A percentile compares a stretch with the other conserved stretches of the same genome.
Conservation (phyloP, 345 rosid species). For the Citrus hindsii region DNA sequence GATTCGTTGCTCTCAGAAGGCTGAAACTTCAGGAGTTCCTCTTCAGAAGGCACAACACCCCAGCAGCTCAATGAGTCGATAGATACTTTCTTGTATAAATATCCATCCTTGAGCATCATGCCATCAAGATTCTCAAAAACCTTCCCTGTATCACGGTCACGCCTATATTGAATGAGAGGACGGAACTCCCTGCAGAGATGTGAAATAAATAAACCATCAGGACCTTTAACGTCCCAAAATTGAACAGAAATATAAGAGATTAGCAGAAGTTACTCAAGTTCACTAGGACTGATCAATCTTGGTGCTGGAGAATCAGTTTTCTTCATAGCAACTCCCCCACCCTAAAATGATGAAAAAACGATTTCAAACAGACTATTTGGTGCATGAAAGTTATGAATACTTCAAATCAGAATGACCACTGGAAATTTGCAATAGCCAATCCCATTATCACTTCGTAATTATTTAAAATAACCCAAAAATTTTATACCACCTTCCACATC, state of each 20-base stretch:
- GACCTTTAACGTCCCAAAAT: background rate
- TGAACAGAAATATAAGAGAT: constrained; percentile 8
- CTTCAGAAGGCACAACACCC: constrained; percentile 70
- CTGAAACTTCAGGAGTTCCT: constrained; percentile 76
- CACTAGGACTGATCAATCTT: constrained; percentile 80
- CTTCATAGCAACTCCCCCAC: constrained; percentile 63
- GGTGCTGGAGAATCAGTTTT: constrained; percentile 62
- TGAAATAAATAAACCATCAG: constrained; percentile 7
- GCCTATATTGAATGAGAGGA: constrained; percentile 72
- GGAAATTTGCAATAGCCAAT: background rate
- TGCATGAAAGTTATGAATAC: background rate
- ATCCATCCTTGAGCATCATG: constrained; percentile 90
- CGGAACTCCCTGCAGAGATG: constrained; percentile 66
- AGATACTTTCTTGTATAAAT: constrained; percentile 69
- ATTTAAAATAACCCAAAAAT: background rate
- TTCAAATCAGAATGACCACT: background rate
- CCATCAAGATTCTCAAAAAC: constrained; percentile 74
- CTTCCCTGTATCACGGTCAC: constrained; percentile 80
- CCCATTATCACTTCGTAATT: background rate
- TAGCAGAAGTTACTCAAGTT: constrained; percentile 68
- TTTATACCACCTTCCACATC: background rate
- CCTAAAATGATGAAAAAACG: constrained; percentile 39
- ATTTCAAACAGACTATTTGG: background rate
- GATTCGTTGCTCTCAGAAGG: constrained; percentile 59
- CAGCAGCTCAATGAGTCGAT: constrained; percentile 67